A percentile compares a stretch with the other conserved stretches of the same genome.
These are phyloP conservation scores for Smallanthus sonchifolius DNA, from an alignment of 129 eudicot genomes.

Conservation along the genomic window DNA sequence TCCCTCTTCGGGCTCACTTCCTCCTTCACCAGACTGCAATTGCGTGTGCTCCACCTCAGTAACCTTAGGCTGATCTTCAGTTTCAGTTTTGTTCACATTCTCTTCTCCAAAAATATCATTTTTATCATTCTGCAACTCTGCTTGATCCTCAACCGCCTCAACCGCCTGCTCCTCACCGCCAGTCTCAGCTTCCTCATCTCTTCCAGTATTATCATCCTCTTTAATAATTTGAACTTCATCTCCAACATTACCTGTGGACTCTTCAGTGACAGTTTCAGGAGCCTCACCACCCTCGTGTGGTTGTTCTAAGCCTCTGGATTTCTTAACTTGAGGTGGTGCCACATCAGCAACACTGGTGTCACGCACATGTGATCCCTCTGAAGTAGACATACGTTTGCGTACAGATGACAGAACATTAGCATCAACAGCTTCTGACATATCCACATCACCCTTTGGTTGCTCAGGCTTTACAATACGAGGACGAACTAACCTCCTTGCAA, in stretches of 20 bases:
- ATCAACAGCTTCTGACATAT: slow-evolving; percentile 54
- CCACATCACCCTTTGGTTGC: slow-evolving; percentile 61
- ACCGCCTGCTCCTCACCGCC: slow-evolving; percentile 27
- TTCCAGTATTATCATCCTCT: slow-evolving; percentile 48
- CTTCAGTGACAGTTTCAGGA: slow-evolving; percentile 47
- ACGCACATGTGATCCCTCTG: slow-evolving; percentile 43
- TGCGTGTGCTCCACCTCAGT: slow-evolving; percentile 47
- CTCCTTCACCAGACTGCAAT: slow-evolving; percentile 45
- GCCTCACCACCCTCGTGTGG: slow-evolving; percentile 39
- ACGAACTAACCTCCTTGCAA: slow-evolving; percentile 71
- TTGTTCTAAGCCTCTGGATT: slow-evolving; percentile 50
- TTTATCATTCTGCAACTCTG: slow-evolving; percentile 35
- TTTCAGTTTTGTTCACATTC: slow-evolving; percentile 24
- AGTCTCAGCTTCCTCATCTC: slow-evolving; percentile 37
- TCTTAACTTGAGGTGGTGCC: slow-evolving; percentile 46
- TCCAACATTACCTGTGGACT: slow-evolving; percentile 29
- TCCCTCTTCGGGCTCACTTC: slow-evolving; percentile 79
- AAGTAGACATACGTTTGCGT: slow-evolving; percentile 65
- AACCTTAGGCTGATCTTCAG: slow-evolving; percentile 43
- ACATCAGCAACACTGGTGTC: slow-evolving; percentile 42
- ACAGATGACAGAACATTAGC: slow-evolving; percentile 28
- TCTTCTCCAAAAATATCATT: slow-evolving; percentile 34
- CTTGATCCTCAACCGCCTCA: slow-evolving; percentile 34
- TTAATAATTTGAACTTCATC: slow-evolving; percentile 31
- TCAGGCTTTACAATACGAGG: slow-evolving; percentile 61